These are phyloP conservation scores for Xylariaceae sp. DNA, from an alignment of 2,329 filamentous ascomycete genomes.

Conservation along the genomic window DNA sequence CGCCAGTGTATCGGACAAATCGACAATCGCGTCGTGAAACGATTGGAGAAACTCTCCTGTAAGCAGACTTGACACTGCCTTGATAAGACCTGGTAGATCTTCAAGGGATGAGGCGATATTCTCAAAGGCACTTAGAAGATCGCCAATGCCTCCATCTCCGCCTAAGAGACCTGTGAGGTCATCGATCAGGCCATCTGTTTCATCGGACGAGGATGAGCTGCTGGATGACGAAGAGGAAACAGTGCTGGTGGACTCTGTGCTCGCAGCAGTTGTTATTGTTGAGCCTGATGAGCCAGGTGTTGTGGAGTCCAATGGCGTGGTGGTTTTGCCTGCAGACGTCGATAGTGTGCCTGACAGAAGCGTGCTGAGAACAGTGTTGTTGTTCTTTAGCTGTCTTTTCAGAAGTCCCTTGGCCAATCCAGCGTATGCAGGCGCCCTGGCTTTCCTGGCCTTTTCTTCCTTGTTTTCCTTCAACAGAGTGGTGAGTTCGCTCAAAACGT, in stretches of 20 bases:
- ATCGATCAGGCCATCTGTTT: neutral
- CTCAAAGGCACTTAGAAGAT: slow-evolving; percentile 23
- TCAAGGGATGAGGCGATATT: slow-evolving; percentile 24
- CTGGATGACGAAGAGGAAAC: slow-evolving; percentile 3
- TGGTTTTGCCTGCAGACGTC: neutral
- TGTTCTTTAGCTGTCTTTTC: no score
- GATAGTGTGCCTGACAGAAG: neutral
- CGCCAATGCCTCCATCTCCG: slow-evolving; percentile 25
- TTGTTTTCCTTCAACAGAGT: slow-evolving; percentile 35
- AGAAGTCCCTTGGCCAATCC: neutral
- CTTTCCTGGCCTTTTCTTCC: slow-evolving; percentile 22
- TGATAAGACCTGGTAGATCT: slow-evolving; percentile 27
- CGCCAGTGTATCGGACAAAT: slow-evolving; percentile 35
- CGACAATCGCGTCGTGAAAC: slow-evolving; percentile 39
- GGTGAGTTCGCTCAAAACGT: slow-evolving; percentile 40
- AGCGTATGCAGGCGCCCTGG: slow-evolving; percentile 11
- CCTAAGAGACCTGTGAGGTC: slow-evolving; percentile 17
- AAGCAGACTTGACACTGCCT: slow-evolving; percentile 31
- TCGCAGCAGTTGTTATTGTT: slow-evolving; percentile 8
- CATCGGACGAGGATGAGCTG: neutral
- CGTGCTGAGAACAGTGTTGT: no score
- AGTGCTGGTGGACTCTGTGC: slow-evolving; percentile 4
- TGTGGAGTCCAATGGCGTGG: slow-evolving; percentile 10
- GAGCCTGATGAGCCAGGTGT: slow-evolving; percentile 16
- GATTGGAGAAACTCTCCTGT: slow-evolving; percentile 38